Conservation (phyloP, 441 rosid species). For the Pelargonium cotyledonis region DNA sequence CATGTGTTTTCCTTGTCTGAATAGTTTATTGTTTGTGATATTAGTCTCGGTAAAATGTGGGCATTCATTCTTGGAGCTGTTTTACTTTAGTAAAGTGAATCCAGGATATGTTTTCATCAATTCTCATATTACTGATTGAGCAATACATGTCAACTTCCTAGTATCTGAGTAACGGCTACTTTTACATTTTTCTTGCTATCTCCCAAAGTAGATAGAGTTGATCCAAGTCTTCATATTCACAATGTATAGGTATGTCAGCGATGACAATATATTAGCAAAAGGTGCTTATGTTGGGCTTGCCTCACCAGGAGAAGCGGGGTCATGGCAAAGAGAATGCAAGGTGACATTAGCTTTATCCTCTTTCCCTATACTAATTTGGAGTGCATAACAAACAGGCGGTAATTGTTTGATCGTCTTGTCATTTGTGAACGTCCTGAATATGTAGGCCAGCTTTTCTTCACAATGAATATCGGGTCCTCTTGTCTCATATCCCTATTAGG, state of each 20-base stretch:
- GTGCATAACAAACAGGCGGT: neutral
- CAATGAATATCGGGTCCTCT: neutral
- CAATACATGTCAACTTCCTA: too few relatives aligned
- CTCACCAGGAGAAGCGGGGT: slow-evolving; percentile 61
- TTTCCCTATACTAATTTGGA: neutral
- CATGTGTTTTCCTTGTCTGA: neutral
- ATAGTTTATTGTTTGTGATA: neutral
- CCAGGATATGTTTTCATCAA: too few relatives aligned
- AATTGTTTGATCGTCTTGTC: neutral
- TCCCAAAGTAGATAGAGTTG: neutral
- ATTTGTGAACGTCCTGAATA: neutral
- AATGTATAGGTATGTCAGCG: slow-evolving; percentile 34
- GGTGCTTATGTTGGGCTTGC: slow-evolving; percentile 68
- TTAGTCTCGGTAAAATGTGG: neutral
- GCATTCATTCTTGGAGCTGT: neutral
- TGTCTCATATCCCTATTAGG: neutral
- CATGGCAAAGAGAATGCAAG: slow-evolving; percentile 82
- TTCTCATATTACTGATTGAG: too few relatives aligned
- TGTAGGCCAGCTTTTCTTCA: neutral
- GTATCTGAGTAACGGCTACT: too few relatives aligned
- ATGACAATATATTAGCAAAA: slow-evolving; percentile 36
- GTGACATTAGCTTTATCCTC: slow-evolving; percentile 20
- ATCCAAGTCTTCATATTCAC: slow-evolving; percentile 1
- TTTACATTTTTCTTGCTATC: too few relatives aligned
- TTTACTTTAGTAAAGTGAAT: too few relatives aligned